Conservation (phyloP, 441 rosid species). For the Syzygium malaccense region DNA sequence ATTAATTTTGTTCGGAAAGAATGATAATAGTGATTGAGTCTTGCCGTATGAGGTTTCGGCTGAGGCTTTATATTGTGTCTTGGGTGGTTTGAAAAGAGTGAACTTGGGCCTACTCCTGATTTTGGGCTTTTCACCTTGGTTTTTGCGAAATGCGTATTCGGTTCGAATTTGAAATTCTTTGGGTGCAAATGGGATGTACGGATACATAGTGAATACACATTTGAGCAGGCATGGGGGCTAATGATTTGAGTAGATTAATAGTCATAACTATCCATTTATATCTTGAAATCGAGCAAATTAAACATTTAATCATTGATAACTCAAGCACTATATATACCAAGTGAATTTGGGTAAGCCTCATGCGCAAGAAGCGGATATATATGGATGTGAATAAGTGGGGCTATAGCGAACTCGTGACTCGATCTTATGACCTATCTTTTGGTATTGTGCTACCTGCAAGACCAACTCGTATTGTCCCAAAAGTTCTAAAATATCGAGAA, state of each 20-base stretch:
- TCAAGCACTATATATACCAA: accelerated
- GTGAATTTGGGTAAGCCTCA: neutral
- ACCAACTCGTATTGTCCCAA: neutral
- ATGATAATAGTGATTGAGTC: neutral
- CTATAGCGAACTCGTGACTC: neutral
- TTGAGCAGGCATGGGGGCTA: neutral
- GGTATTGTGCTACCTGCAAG: accelerated
- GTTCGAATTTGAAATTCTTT: neutral
- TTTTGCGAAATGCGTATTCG: neutral
- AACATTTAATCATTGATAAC: neutral
- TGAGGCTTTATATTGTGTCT: no score
- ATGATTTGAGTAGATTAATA: neutral
- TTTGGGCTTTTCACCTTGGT: neutral
- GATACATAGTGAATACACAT: neutral
- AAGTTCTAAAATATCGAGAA: neutral
- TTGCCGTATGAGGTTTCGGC: no score
- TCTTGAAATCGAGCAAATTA: neutral
- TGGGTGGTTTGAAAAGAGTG: no score
- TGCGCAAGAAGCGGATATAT: neutral
- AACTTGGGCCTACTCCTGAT: neutral
- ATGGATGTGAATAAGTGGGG: neutral
- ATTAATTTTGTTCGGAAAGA: neutral
- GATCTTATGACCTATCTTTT: neutral
- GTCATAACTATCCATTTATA: neutral
- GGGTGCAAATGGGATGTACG: neutral